Conservation (phyloP, 2,329 filamentous ascomycete species). For the Trichoderma sp. region DNA sequence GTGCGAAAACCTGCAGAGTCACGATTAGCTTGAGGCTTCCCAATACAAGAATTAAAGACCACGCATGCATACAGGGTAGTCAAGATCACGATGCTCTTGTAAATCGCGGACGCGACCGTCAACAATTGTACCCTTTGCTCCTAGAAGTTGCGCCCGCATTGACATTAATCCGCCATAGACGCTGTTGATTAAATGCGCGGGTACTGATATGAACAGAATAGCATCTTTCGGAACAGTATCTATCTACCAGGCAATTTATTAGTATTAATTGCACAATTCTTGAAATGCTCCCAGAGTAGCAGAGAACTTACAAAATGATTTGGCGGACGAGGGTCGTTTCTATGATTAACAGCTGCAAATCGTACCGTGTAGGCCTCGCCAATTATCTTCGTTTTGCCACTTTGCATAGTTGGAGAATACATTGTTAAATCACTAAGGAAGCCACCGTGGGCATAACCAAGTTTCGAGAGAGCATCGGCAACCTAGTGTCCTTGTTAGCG, state of each 20-base stretch:
- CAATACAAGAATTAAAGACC: neutral
- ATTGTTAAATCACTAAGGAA: neutral
- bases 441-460: neutral
- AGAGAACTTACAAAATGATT: neutral
- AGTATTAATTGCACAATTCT: neutral
- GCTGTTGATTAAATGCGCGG: neutral
- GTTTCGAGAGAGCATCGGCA: neutral
- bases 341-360: neutral
- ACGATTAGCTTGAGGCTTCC: neutral
- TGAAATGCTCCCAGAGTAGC: neutral
- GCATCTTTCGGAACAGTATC: neutral
- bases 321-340: neutral
- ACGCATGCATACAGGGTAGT: neutral
- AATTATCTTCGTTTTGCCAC: neutral
- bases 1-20: neutral
- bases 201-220: neutral
- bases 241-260: neutral
- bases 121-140: neutral
- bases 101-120: neutral
- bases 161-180: neutral
- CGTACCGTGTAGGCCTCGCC: neutral
- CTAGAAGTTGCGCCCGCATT: neutral
- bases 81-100: neutral
- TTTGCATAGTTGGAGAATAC: neutral
- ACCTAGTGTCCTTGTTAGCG: slow-evolving; percentile 1